Conservation (phyloP, 2,329 filamentous ascomycete genomes). For the Aspergillus candidus region DNA sequence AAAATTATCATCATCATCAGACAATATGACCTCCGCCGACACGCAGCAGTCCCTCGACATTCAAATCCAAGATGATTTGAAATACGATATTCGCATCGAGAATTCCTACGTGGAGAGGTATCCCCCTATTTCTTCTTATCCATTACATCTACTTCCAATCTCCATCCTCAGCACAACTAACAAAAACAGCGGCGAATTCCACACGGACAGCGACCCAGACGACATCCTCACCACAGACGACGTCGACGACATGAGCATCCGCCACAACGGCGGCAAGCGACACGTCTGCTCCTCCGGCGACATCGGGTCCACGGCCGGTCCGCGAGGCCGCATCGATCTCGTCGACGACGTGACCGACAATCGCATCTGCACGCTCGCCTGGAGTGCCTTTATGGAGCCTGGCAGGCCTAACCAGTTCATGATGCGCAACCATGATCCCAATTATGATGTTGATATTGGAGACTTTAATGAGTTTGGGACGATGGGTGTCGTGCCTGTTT, state of each 20-base stretch:
- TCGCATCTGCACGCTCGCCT: constrained; percentile 10
- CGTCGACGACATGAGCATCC: constrained; percentile 11
- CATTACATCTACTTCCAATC: neutral
- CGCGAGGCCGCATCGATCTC: constrained; percentile 8
- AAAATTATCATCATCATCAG: no score
- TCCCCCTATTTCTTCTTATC: neutral
- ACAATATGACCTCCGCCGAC: neutral
- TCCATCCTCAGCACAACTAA: neutral
- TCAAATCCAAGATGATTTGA: constrained; percentile 9
- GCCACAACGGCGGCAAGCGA: constrained; percentile 8
- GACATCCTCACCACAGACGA: constrained; percentile 11
- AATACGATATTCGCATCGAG: constrained; percentile 12
- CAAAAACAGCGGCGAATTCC: constrained; percentile 8
- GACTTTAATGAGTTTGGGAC: constrained; percentile 41
- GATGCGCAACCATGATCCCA: constrained; percentile 4
- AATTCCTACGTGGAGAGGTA: constrained; percentile 10
- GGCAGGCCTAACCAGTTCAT: constrained; percentile 6
- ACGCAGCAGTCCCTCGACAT: constrained; percentile 7
- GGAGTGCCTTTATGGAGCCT: constrained; percentile 8
- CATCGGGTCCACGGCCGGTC: constrained; percentile 3
- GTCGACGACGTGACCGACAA: constrained; percentile 10
- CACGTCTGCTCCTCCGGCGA: constrained; percentile 9
- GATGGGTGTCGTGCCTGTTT: constrained; percentile 51
- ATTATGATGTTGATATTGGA: constrained; percentile 8
- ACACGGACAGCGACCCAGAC: constrained; percentile 5